These are phyloP conservation scores for Microdochium trichocladiopsis DNA, from an alignment of 2,329 filamentous ascomycete genomes.

Conservation along the genomic window DNA sequence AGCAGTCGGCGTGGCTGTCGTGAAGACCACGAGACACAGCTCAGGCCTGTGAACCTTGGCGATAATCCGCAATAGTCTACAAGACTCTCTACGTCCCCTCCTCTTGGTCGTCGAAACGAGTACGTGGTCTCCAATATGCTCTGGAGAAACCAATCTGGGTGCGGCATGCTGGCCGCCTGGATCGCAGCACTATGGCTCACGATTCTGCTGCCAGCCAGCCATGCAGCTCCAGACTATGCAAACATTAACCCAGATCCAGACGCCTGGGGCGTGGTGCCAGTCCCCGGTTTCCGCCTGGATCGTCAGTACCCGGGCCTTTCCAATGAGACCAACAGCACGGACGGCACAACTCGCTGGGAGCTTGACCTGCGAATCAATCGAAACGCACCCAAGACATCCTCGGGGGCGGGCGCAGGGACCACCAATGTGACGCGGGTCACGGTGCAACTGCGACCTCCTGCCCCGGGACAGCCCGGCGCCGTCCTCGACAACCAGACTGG, in stretches of 20 bases:
- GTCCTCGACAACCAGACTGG: background rate
- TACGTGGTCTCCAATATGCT: too few species aligned
- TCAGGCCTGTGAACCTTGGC: too few species aligned
- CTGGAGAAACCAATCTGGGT: background rate
- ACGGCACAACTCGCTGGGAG: background rate
- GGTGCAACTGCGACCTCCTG: background rate
- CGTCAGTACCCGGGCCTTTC: background rate
- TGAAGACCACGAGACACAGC: too few species aligned
- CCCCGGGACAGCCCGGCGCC: background rate
- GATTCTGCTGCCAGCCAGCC: background rate
- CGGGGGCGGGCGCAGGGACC: too few species aligned
- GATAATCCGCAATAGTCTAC: too few species aligned
- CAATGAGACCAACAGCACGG: background rate
- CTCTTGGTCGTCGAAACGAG: too few species aligned
- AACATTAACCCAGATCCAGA: background rate
- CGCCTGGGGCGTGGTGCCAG: background rate
- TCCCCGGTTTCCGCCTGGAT: background rate
- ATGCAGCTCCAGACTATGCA: background rate
- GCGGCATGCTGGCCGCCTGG: background rate
- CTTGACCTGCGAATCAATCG: background rate
- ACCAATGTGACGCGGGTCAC: background rate
- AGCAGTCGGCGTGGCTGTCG: too few species aligned
- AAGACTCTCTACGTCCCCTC: too few species aligned
- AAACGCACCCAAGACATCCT: background rate
- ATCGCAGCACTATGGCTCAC: background rate